Evolutionary conservation across 2,329 filamentous ascomycete genomes (phyloP).

Genomic region (Emergomyces pasteurianus): DNA sequence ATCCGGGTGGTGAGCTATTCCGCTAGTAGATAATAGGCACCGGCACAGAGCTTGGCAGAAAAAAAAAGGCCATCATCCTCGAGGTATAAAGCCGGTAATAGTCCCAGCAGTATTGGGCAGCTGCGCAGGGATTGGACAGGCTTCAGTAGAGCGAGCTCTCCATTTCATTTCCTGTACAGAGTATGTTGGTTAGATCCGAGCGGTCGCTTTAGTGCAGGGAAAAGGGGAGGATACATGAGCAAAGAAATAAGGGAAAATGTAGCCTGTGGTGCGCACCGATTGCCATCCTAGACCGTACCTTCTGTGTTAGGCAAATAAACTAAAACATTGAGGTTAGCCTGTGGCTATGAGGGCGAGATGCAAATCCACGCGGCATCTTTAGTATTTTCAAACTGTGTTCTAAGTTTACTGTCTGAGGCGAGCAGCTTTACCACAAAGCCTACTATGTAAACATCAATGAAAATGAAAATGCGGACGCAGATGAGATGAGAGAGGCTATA

Average conservation of each 20-base stretch:
- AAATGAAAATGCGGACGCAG: neutral
- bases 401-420: too few species aligned
- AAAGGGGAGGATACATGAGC: too few species aligned
- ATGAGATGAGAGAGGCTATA: neutral
- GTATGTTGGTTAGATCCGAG: too few species aligned
- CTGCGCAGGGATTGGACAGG: too few species aligned
- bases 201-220: neutral
- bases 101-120: too few species aligned
- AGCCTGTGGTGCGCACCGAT: neutral
- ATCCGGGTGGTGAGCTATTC: neutral
- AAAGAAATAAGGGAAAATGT: neutral
- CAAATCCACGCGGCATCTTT: neutral
- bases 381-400: neutral
- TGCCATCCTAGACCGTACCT: neutral
- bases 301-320: neutral
- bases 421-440: too few species aligned
- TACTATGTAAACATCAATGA: neutral
- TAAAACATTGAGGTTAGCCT: neutral
- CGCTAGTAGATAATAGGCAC: too few species aligned
- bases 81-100: too few species aligned
- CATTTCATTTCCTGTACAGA: too few species aligned
- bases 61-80: too few species aligned
- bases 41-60: too few species aligned
- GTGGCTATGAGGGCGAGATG: neutral
- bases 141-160: too few species aligned